A percentile compares a stretch with the other conserved stretches of the same genome.
phyloP scores from a whole-genome alignment of 2,329 filamentous ascomycete genomes.

The Ophiostoma sp. region DNA sequence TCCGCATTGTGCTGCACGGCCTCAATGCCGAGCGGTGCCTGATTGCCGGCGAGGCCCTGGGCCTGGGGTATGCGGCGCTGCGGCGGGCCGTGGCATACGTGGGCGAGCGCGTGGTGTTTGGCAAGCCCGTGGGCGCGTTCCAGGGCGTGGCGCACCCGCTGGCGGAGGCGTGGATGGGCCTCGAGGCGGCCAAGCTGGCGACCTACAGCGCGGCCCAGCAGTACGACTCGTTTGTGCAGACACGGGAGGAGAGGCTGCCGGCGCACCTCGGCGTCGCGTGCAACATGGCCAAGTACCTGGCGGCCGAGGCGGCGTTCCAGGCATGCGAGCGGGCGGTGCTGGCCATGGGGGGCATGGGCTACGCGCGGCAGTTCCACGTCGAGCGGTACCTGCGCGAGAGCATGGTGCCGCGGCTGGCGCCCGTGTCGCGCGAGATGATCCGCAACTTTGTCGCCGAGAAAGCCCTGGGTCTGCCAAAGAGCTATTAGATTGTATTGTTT shows the following conservation, averaged over 20 bases:
- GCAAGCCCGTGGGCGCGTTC: slow-evolving; percentile 60
- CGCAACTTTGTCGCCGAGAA: slow-evolving; percentile 67
- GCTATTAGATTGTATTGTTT: slow-evolving; percentile 46
- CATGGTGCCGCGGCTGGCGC: slow-evolving; percentile 59
- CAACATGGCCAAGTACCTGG: slow-evolving; percentile 67
- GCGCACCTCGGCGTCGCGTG: slow-evolving; percentile 59
- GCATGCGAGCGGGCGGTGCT: slow-evolving; percentile 58
- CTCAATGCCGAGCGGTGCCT: slow-evolving; percentile 77
- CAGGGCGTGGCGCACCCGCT: slow-evolving; percentile 62
- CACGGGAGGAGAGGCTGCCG: slow-evolving; percentile 26
- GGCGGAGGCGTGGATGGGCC: slow-evolving; percentile 59
- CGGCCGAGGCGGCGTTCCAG: slow-evolving; percentile 58
- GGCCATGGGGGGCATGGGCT: slow-evolving; percentile 60
- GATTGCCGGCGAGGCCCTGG: slow-evolving; percentile 72
- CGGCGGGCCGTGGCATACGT: slow-evolving; percentile 61
- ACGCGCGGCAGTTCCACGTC: slow-evolving; percentile 60
- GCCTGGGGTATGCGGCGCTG: slow-evolving; percentile 68
- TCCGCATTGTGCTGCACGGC: slow-evolving; percentile 71
- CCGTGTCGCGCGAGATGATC: slow-evolving; percentile 67
- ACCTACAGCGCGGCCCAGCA: slow-evolving; percentile 61
- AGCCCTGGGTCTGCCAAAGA: slow-evolving; percentile 60
- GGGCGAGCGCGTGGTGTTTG: slow-evolving; percentile 59
- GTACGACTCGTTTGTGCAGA: slow-evolving; percentile 43
- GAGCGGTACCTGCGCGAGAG: slow-evolving; percentile 62
- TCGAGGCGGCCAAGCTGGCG: slow-evolving; percentile 60